Percentiles rank a stretch among this genome's conserved stretches.
Conservation (phyloP, 2,329 filamentous ascomycete genomes). For the Zasmidium cellare region DNA sequence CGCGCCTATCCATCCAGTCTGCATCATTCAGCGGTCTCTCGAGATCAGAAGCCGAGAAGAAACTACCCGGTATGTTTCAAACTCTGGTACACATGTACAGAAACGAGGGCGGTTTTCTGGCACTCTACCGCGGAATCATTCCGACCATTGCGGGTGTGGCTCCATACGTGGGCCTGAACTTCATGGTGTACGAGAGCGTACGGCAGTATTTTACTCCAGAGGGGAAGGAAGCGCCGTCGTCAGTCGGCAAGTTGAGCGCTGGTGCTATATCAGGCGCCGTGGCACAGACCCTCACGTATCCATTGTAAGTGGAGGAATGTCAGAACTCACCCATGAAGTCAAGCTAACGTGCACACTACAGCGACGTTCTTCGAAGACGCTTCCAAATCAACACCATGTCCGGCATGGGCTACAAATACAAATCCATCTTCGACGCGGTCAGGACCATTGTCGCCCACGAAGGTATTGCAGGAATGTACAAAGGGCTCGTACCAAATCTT, state of each 20-base stretch:
- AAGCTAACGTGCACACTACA: conserved; percentile 38
- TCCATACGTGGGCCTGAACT: conserved; percentile 95
- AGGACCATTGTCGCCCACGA: conserved; percentile 79
- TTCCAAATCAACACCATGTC: conserved; percentile 99
- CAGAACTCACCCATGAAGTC: background rate
- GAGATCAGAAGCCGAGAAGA: conserved; percentile 52
- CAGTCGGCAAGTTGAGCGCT: conserved; percentile 78
- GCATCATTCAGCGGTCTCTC: conserved; percentile 86
- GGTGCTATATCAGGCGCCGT: conserved; percentile 95
- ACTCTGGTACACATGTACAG: conserved; percentile 84
- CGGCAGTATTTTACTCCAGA: conserved; percentile 82
- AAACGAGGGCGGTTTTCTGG: conserved; percentile 79
- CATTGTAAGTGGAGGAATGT: conserved; percentile 71
- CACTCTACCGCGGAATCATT: conserved; percentile 91
- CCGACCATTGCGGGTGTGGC: conserved; percentile 94
- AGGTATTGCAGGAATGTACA: conserved; percentile 84
- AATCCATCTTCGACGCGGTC: conserved; percentile 79
- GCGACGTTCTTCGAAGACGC: conserved; percentile 85
- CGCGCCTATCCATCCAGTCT: conserved; percentile 90
- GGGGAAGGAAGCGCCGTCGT: conserved; percentile 78
- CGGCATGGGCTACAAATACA: conserved; percentile 96
- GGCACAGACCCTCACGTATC: conserved; percentile 96
- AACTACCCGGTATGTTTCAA: conserved; percentile 88
- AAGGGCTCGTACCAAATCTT: conserved; percentile 91
- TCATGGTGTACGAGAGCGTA: conserved; percentile 95